A percentile compares a stretch with the other conserved stretches of the same genome.
Conservation (phyloP, 2,329 filamentous ascomycete species). For the Cercospora citrullina region DNA sequence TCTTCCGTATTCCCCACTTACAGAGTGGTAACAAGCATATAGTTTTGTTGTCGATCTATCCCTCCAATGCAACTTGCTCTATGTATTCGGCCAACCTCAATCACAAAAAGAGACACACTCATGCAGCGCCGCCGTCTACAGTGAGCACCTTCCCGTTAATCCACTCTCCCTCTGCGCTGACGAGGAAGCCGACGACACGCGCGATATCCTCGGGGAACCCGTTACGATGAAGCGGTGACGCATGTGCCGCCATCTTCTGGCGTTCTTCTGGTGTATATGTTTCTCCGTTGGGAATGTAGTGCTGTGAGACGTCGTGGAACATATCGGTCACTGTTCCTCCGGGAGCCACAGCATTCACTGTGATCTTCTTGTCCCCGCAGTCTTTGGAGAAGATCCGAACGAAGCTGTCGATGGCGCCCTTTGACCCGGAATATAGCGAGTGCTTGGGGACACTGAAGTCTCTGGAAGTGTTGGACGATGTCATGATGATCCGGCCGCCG, state of each 20-base stretch:
- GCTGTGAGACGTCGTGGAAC: conserved; percentile 60
- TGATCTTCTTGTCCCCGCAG: conserved; percentile 53
- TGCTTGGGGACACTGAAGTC: conserved; percentile 52
- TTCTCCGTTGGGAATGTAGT: conserved; percentile 58
- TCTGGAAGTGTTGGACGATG: conserved; percentile 55
- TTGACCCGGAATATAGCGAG: conserved; percentile 56
- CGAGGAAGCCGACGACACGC: conserved; percentile 59
- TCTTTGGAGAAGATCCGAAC: conserved; percentile 58
- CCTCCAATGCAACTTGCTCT: neutral
- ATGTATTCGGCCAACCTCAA: neutral
- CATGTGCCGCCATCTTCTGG: conserved; percentile 29
- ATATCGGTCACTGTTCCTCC: conserved; percentile 59
- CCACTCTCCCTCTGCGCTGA: conserved; percentile 56
- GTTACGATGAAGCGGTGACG: conserved; percentile 60
- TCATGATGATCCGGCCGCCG: conserved; percentile 52
- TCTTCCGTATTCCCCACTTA: neutral
- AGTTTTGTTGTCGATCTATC: neutral
- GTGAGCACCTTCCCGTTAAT: conserved; percentile 52
- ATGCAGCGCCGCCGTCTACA: conserved; percentile 21
- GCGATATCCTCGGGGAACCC: conserved; percentile 65
- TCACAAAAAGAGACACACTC: neutral
- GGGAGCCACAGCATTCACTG: conserved; percentile 55
- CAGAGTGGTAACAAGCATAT: neutral
- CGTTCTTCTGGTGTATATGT: conserved; percentile 26
- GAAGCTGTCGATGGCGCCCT: conserved; percentile 62